Base-by-base conservation (phyloP, 208 protist species). In the Blechomonas ayalai region DNA sequence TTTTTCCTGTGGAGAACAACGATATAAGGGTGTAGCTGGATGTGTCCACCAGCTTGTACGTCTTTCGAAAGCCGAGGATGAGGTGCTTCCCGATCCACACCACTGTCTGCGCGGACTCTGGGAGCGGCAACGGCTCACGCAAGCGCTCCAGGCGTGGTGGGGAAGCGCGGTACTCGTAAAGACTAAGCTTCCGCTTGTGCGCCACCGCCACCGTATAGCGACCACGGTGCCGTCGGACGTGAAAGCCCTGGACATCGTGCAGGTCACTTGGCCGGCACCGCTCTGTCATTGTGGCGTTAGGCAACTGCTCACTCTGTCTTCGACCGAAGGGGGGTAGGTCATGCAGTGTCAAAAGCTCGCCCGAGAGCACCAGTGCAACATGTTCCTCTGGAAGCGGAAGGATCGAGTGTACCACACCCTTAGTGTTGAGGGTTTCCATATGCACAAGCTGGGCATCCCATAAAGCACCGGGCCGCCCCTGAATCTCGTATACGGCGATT, bases 81-180 rank as follows among this genome's bases (percentile, higher is more conserved):
- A 82, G 43, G 45, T 66, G 72, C 29, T 68, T 61, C 6, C 72
- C 71, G 22, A 63, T 54, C 80, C 80, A 89, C 31, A 53, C 50
- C 2, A 84, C 15, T 15, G 66, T 59, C 15, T 52, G 59, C 13
- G 67, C 56, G 8, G 66, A 69, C 24, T 84, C 80, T 9, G 74
- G 74, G 10, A 84, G 32, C 28, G 50, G 18, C n/a, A 73, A 28
- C 16, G 55, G 47, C 24, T 73, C 69, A 7, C 56, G 46, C 19
- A 52, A 24, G 1, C 43, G 22, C n/a, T 52, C 40, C 34, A 72
- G 55, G 6, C 57, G 41, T 35, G 37, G 37, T 3, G 41, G 22
- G 9, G 49, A 25, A 0, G 60, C 46, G 35, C 47, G 62, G 22
- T 67, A 61, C 28, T 82, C 74, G 44, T 71, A 89, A 10, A 89